Evolutionary conservation across 352 stramenopile species (phyloP), one percentile per base, ranked within the genome.

Genomic region (Peronospora destructor): DNA sequence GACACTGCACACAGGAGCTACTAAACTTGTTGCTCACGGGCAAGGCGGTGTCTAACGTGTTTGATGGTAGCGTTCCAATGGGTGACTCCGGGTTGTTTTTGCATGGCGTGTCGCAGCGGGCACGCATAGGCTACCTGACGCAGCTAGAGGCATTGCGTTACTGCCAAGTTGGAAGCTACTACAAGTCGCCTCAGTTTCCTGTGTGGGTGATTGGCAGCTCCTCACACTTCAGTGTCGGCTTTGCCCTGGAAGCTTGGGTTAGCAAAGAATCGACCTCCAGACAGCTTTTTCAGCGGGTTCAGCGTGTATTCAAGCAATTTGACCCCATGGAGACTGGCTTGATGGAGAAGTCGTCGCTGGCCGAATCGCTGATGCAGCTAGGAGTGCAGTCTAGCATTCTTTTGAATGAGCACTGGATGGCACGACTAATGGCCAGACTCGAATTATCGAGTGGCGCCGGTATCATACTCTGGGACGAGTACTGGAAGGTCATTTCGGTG

Each of bases 401-500:
- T 2, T 49, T 50, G 25, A 82, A 79, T 37, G 69, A 88, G 25
- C 85, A 78, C 36, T 68, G 48, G 45, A 85, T 91, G 77, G 68
- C 68, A n/a, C 68, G 76, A 25, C 45, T 88, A 23, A 56, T 83
- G 13, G 53, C 47, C 11, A 66, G 61, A 38, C 50, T 91, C 2
- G 75, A 91, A 59, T 72, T 90, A 12, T 57, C 59, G 13, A 64
- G 50, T 50, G 87, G 86, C 9, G 76, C 82, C 0, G 87, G 87
- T 1, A 96, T 97, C 47, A 77, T 97, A 46, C 59, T 97, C 8
- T 97, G 87, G 90, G 85, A 96, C 42, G 85, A 96, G 48, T 95
- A 94, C 52, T 97, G 90, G 90, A 93, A 88, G 41, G 68, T 77
- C 12, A 62, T 87, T 2, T 94, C 76, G 23, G 71, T 91, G 33